A percentile compares a stretch with the other conserved stretches of the same genome.
These are phyloP conservation scores for Aphanomyces astaci DNA, from an alignment of 352 stramenopile species.

Conservation along the genomic window DNA sequence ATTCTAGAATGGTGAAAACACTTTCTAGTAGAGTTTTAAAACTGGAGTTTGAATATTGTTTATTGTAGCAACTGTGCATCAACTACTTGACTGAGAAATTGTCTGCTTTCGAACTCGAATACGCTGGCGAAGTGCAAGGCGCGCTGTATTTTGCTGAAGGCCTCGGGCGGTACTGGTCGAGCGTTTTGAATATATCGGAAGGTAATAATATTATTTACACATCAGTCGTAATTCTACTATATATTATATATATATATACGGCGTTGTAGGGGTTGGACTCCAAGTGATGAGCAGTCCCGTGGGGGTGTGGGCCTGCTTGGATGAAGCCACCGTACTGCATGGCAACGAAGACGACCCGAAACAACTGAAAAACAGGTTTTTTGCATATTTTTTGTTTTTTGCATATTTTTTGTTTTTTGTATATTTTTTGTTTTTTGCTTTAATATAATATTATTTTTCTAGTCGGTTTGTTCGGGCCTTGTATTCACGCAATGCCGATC, in stretches of 20 bases:
- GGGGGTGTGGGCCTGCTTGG: constrained; percentile 20
- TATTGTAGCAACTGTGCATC: constrained; percentile 54
- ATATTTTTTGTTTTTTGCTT: not conserved
- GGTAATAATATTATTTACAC: not conserved
- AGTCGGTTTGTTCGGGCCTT: constrained; percentile 22
- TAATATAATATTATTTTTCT: not conserved
- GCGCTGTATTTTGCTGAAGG: constrained; percentile 18
- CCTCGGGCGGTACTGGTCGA: not conserved
- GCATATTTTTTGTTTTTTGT: not conserved
- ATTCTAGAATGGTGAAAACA: no score
- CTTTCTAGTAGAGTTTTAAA: no score
- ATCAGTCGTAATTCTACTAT: no score
- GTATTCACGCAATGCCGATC: constrained; percentile 18
- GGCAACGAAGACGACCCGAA: constrained; percentile 15
- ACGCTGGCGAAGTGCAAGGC: constrained; percentile 6
- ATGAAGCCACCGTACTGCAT: constrained; percentile 21
- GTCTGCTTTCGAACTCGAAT: constrained; percentile 32
- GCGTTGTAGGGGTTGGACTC: not conserved
- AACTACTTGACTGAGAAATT: constrained; percentile 81
- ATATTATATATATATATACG: no score
- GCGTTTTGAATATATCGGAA: not conserved
- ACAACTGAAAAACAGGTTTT: constrained; percentile 19
- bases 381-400: not conserved
- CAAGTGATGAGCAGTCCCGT: constrained; percentile 8
- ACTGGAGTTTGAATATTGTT: not conserved